phyloP scores from a whole-genome alignment of 495 filamentous ascomycete genomes.

The Chaetomium cochliodes region DNA sequence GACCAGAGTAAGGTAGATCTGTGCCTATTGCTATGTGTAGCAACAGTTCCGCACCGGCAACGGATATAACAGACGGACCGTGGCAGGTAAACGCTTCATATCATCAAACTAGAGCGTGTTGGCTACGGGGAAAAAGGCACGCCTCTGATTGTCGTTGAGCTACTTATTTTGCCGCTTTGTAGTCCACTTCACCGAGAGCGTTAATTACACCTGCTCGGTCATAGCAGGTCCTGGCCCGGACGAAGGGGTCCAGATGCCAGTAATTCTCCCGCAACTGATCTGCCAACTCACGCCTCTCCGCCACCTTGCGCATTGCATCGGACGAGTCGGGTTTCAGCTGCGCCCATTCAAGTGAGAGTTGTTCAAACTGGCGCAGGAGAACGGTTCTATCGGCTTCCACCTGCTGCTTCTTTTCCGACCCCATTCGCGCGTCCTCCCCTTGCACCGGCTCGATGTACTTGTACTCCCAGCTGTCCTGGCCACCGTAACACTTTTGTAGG shows the following conservation, averaged over 20 bases:
- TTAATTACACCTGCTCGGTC: constrained; percentile 15
- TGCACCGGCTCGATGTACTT: constrained; percentile 13
- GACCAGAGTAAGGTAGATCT: no score
- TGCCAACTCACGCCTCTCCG: constrained; percentile 7
- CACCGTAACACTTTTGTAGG: constrained; percentile 18
- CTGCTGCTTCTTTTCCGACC: constrained; percentile 15
- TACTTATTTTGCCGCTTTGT: constrained; percentile 12
- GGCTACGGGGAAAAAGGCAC: no score
- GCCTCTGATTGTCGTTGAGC: no score
- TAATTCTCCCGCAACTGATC: constrained; percentile 5
- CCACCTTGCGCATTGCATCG: neutral
- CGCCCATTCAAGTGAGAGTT: constrained; percentile 17
- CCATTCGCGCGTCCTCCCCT: constrained; percentile 13
- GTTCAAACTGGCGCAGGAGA: constrained; percentile 20
- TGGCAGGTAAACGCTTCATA: no score
- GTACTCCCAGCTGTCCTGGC: constrained; percentile 18
- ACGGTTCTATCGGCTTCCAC: neutral
- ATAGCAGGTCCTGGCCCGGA: constrained; percentile 19
- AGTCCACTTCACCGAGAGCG: constrained; percentile 9
- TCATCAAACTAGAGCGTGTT: no score
- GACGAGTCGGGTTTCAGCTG: neutral
- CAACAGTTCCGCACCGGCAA: no score
- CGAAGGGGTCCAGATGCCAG: constrained; percentile 20
- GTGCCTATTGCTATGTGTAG: no score
- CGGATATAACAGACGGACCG: no score